phyloP scores from a whole-genome alignment of 257 asterid genomes.

The Capsicum rhomboideum region DNA sequence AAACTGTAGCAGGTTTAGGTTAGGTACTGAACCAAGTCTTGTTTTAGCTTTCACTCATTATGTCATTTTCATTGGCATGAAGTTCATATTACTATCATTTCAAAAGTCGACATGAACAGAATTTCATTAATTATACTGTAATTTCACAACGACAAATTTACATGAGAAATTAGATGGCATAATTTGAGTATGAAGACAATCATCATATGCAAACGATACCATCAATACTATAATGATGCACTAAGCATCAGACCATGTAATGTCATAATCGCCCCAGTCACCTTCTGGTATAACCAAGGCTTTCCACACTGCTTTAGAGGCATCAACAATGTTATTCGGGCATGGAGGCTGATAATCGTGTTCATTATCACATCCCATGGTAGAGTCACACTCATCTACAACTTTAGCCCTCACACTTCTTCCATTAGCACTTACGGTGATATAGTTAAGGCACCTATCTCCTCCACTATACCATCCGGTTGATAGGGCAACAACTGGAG shows the following conservation, averaged over 20 bases:
- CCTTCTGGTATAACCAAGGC: conserved; percentile 25
- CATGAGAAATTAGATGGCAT: neutral
- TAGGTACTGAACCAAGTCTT: neutral
- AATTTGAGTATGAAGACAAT: neutral
- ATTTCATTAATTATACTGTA: neutral
- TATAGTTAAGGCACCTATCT: conserved; percentile 18
- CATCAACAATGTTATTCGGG: conserved; percentile 37
- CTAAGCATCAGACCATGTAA: conserved; percentile 35
- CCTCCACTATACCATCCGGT: conserved; percentile 36
- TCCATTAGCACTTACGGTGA: conserved; percentile 21
- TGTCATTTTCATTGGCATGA: neutral
- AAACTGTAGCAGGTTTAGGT: neutral
- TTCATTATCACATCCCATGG: conserved; percentile 33
- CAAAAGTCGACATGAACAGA: neutral
- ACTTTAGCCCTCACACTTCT: conserved; percentile 23
- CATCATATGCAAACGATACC: neutral
- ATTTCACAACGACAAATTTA: neutral
- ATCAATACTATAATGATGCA: neutral
- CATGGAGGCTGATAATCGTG: conserved; percentile 47
- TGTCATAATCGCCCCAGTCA: conserved; percentile 30
- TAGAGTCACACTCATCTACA: conserved; percentile 40
- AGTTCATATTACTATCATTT: neutral
- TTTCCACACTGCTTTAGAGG: conserved; percentile 36
- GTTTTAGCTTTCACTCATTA: neutral
- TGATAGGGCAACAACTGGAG: conserved; percentile 28